Evolutionary conservation across 2,329 filamentous ascomycete genomes (phyloP).

Genomic region (Talaromyces atroroseus): DNA sequence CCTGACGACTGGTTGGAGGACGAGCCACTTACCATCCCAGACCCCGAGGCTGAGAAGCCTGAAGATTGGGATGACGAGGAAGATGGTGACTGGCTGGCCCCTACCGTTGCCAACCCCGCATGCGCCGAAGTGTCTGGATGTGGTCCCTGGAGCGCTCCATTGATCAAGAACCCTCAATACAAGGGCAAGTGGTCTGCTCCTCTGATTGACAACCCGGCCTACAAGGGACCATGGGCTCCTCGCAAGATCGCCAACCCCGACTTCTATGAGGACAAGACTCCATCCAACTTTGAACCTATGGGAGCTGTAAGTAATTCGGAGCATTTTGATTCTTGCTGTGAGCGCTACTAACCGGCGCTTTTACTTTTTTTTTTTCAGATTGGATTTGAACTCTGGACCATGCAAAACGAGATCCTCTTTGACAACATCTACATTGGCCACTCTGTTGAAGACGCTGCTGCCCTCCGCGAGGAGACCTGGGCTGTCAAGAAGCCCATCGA

Average conservation of each 20-base stretch:
- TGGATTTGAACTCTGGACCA: constrained; percentile 99
- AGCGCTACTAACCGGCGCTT: constrained; percentile 9
- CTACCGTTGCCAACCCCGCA: constrained; percentile 91
- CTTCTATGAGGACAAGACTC: constrained; percentile 96
- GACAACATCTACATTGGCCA: constrained; percentile 99
- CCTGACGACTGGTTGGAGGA: constrained; percentile 95
- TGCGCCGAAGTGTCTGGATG: constrained; percentile 90
- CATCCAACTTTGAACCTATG: constrained; percentile 95
- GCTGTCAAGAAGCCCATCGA: constrained; percentile 81
- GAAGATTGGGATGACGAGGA: constrained; percentile 99
- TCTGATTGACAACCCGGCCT: constrained; percentile 91
- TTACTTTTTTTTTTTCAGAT: constrained; percentile 51
- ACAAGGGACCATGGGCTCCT: constrained; percentile 94
- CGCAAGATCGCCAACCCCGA: constrained; percentile 95
- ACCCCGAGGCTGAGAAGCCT: constrained; percentile 94
- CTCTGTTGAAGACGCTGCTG: constrained; percentile 85
- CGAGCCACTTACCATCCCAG: constrained; percentile 74
- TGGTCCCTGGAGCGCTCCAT: constrained; percentile 83
- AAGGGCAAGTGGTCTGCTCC: constrained; percentile 98
- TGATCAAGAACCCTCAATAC: constrained; percentile 92
- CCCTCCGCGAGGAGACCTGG: constrained; percentile 84
- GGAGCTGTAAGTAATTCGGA: constrained; percentile 67
- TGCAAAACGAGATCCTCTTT: constrained; percentile 98
- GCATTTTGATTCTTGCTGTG: neutral
- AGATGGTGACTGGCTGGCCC: constrained; percentile 93